phyloP scores from a whole-genome alignment of 805 yeast species.

The Candida maltosa region DNA sequence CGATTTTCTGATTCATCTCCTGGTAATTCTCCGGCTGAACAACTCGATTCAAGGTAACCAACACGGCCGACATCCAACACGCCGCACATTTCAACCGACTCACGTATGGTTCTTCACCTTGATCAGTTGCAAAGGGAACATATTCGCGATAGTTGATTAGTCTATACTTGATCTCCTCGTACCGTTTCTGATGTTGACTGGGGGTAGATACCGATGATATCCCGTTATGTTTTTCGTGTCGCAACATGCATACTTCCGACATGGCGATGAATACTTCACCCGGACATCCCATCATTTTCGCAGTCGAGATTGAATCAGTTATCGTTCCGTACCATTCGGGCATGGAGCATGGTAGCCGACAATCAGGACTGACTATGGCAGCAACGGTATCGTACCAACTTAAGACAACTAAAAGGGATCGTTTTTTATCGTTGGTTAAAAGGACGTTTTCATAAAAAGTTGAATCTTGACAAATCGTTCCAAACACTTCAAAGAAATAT shows the following conservation, averaged over 20 bases:
- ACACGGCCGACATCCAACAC: slow-evolving; percentile 50
- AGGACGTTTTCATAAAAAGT: slow-evolving; percentile 36
- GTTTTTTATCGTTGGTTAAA: slow-evolving; percentile 45
- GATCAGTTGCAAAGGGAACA: slow-evolving; percentile 18
- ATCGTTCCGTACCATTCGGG: slow-evolving; percentile 51
- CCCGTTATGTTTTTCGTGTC: slow-evolving; percentile 18
- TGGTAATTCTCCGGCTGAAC: slow-evolving; percentile 24
- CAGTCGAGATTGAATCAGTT: slow-evolving; percentile 42
- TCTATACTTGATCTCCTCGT: slow-evolving; percentile 29
- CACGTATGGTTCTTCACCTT: slow-evolving; percentile 27
- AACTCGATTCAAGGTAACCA: slow-evolving; percentile 21
- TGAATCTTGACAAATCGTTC: slow-evolving; percentile 45
- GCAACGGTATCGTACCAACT: slow-evolving; percentile 61
- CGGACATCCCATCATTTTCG: slow-evolving; percentile 59
- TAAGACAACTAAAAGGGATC: slow-evolving; percentile 47
- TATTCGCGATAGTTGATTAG: slow-evolving; percentile 47
- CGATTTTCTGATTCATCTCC: slow-evolving; percentile 23
- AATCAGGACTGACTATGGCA: slow-evolving; percentile 55
- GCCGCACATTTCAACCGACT: slow-evolving; percentile 50
- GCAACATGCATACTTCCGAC: slow-evolving; percentile 40
- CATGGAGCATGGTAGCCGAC: slow-evolving; percentile 50
- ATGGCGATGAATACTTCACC: slow-evolving; percentile 52
- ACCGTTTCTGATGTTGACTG: slow-evolving; percentile 11
- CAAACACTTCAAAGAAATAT: slow-evolving; percentile 46
- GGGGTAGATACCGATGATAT: too few species aligned